Percentiles rank a stretch among this genome's conserved stretches.
Conservation (phyloP, 1,139 yeast species). For the Candida freyschussii region DNA sequence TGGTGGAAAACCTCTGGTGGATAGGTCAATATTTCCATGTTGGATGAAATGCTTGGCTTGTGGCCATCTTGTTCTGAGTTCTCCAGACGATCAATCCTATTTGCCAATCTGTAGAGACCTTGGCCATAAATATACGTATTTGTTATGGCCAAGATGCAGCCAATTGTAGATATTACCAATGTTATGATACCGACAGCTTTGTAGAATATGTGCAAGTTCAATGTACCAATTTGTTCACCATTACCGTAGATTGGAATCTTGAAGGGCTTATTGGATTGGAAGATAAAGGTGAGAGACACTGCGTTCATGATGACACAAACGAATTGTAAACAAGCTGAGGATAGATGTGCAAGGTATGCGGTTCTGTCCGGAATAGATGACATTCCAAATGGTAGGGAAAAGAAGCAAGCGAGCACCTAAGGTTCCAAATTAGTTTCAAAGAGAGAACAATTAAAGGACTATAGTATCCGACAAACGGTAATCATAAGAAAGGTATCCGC, state of each 20-base stretch:
- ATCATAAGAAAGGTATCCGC: slow-evolving; percentile 29
- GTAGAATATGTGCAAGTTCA: slow-evolving; percentile 1
- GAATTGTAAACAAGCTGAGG: slow-evolving; percentile 5
- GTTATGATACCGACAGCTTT: slow-evolving; percentile 1
- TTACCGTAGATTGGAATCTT: too few species aligned
- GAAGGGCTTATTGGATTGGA: too few species aligned
- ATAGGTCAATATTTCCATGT: too few species aligned
- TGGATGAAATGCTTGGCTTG: slow-evolving; percentile 1
- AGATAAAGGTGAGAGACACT: slow-evolving; percentile 1
- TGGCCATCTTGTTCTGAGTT: not conserved
- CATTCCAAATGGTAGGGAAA: slow-evolving; percentile 9
- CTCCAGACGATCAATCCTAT: slow-evolving; percentile 6
- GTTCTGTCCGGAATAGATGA: slow-evolving; percentile 9
- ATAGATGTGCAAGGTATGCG: slow-evolving; percentile 3
- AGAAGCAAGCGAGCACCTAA: slow-evolving; percentile 6
- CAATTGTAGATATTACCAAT: slow-evolving; percentile 1
- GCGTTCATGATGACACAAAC: slow-evolving; percentile 3
- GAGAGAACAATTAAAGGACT: not conserved
- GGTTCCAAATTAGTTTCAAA: not conserved
- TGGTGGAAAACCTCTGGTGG: too few species aligned
- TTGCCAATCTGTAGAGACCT: slow-evolving; percentile 14
- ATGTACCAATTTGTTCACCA: not conserved
- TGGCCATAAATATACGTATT: slow-evolving; percentile 8
- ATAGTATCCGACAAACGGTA: slow-evolving; percentile 3
- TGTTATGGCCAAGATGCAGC: not conserved